phyloP scores from a whole-genome alignment of 306 rosid genomes.

The Castanea sativa region DNA sequence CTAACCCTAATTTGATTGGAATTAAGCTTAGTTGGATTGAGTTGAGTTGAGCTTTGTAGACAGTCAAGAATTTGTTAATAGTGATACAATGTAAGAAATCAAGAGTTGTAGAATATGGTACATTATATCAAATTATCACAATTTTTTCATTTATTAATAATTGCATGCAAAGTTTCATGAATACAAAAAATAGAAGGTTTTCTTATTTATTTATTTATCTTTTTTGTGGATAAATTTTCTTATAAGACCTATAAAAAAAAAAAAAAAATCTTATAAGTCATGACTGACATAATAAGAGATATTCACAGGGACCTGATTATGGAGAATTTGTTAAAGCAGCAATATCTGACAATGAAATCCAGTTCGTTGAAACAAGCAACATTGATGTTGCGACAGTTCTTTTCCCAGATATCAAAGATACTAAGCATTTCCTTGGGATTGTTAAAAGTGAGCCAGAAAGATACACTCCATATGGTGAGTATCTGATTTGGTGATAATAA shows the following conservation, averaged over 20 bases:
- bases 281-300: conserved; percentile 11
- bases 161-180: background rate
- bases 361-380: conserved; percentile 64
- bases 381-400: conserved; percentile 65
- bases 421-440: conserved; percentile 60
- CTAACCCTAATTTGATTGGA: too few relatives aligned
- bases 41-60: too few relatives aligned
- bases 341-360: conserved; percentile 67
- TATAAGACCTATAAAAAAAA: background rate
- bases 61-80: too few relatives aligned
- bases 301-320: conserved; percentile 59
- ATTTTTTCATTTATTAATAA: background rate
- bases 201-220: background rate
- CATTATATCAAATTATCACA: background rate
- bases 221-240: background rate
- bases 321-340: conserved; percentile 78
- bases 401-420: conserved; percentile 51
- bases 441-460: conserved; percentile 85
- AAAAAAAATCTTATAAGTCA: background rate
- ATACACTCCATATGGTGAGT: conserved; percentile 79
- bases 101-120: background rate
- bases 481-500: conserved; percentile 2
- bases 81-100: background rate
- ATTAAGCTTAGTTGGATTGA: too few relatives aligned
- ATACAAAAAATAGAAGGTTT: background rate